Evolutionary conservation across 768 basidiomycete genomes (phyloP).

Genomic region (Pleurotus djamor): DNA sequence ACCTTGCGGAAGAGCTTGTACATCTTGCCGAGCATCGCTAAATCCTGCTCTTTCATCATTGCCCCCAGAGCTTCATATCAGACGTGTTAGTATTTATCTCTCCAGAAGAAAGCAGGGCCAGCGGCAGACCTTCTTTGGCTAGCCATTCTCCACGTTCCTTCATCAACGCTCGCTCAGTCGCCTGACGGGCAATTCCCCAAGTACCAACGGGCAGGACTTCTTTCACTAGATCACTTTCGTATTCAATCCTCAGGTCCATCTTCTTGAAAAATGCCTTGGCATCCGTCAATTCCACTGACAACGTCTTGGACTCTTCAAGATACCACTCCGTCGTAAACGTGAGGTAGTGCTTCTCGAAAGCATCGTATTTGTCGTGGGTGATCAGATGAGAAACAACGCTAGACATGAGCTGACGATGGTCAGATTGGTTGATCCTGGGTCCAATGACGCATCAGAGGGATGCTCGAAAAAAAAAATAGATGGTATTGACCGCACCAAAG

Average conservation of each 20-base stretch:
- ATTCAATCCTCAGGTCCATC: conserved; percentile 39
- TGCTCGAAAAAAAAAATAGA: background rate
- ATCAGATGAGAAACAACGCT: conserved; percentile 57
- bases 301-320: conserved; percentile 41
- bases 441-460: no score
- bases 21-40: conserved; percentile 44
- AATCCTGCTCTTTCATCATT: conserved; percentile 47
- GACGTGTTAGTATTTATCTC: background rate
- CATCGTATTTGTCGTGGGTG: conserved; percentile 53
- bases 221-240: conserved; percentile 57
- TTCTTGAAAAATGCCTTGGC: conserved; percentile 56
- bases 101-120: background rate
- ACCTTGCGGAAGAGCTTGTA: conserved; percentile 65
- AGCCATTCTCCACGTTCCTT: conserved; percentile 35
- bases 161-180: conserved; percentile 54
- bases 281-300: conserved; percentile 30
- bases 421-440: background rate
- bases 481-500: background rate
- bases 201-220: conserved; percentile 49
- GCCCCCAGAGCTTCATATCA: conserved; percentile 43
- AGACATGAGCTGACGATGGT: conserved; percentile 34
- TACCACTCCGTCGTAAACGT: conserved; percentile 53
- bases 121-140: conserved; percentile 25
- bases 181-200: conserved; percentile 47
- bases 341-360: conserved; percentile 58